Evolutionary conservation across 1,139 yeast species (phyloP).

Genomic region (Torulaspora pretoriensis): DNA sequence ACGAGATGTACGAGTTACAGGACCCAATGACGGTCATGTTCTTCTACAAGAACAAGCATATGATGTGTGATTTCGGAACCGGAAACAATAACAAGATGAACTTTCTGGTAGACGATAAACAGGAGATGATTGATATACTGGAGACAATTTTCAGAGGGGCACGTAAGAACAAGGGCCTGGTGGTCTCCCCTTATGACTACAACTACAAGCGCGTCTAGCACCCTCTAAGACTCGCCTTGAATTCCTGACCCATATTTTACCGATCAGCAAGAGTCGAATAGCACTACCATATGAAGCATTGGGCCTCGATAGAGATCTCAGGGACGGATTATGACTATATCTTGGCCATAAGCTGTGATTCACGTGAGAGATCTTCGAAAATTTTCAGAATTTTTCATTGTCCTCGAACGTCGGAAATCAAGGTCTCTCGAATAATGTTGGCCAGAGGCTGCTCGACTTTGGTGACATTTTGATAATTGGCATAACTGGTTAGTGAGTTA

Average conservation of each 20-base stretch:
- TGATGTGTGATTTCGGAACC: slow-evolving; percentile 98
- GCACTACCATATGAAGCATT: not conserved
- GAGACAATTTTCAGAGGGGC: slow-evolving; percentile 93
- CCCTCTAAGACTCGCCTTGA: not conserved
- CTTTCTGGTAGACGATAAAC: slow-evolving; percentile 72
- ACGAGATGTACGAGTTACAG: slow-evolving; percentile 86
- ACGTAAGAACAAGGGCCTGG: slow-evolving; percentile 86
- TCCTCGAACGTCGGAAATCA: slow-evolving; percentile 4
- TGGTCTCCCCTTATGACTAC: slow-evolving; percentile 60
- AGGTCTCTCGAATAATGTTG: not conserved
- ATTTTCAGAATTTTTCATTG: slow-evolving; percentile 5
- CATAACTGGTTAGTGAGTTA: not conserved
- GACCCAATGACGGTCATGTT: slow-evolving; percentile 93
- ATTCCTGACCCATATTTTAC: not conserved
- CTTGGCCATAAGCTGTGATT: not conserved
- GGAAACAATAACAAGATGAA: slow-evolving; percentile 95
- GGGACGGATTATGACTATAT: not conserved
- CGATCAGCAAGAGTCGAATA: not conserved
- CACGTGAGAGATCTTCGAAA: slow-evolving; percentile 3
- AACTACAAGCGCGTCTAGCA: slow-evolving; percentile 28
- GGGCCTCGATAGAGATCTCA: not conserved
- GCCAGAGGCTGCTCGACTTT: not conserved
- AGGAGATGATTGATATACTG: slow-evolving; percentile 84
- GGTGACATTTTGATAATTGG: not conserved
- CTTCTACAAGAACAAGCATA: slow-evolving; percentile 87